A percentile compares a stretch with the other conserved stretches of the same genome.
Conservation (phyloP, 768 basidiomycete genomes). For the Galerina sulciceps region DNA sequence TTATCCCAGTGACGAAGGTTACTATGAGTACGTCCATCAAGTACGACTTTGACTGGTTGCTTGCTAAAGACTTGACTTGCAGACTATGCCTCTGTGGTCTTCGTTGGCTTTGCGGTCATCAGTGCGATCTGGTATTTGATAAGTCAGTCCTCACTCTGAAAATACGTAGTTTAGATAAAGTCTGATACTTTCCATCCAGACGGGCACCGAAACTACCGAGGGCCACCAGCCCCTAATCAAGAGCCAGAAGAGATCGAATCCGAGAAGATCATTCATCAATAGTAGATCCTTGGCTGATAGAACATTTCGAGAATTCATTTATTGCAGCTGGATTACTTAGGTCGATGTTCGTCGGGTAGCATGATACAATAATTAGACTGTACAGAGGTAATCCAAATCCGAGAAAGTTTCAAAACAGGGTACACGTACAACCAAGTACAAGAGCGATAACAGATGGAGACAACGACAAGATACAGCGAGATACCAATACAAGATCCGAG, state of each 20-base stretch:
- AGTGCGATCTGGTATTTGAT: constrained; percentile 66
- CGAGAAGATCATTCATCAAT: neutral
- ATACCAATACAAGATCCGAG: neutral
- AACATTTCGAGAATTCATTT: neutral
- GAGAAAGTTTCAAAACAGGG: neutral
- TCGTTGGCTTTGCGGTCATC: constrained; percentile 62
- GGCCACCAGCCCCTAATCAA: constrained; percentile 39
- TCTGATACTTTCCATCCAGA: constrained; percentile 26
- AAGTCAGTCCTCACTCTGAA: constrained; percentile 37
- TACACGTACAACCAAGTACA: neutral
- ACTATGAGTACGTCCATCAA: constrained; percentile 47
- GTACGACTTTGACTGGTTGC: neutral
- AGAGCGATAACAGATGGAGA: constrained; percentile 1
- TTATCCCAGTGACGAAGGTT: constrained; percentile 53
- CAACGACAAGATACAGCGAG: neutral
- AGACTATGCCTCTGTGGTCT: constrained; percentile 74
- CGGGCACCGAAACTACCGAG: constrained; percentile 46
- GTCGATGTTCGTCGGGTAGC: too few relatives aligned
- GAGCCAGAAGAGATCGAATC: neutral
- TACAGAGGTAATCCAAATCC: neutral
- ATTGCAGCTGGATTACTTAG: neutral
- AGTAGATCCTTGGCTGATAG: neutral
- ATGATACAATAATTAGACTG: too few relatives aligned
- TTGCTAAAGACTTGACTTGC: neutral
- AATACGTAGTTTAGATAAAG: too few relatives aligned